phyloP scores from a whole-genome alignment of 306 rosid genomes.

The Adenanthera pavonina region DNA sequence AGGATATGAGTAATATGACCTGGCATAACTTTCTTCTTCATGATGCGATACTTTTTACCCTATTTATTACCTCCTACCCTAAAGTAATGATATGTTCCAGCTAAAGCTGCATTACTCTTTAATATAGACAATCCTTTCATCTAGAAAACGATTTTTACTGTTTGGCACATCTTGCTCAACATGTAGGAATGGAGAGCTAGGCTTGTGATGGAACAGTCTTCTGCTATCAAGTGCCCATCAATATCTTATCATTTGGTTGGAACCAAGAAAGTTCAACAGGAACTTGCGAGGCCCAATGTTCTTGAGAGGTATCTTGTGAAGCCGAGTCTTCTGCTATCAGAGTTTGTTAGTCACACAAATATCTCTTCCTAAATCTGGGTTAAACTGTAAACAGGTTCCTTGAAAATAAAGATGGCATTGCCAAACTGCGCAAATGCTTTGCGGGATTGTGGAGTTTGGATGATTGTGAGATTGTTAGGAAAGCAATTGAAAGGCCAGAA shows the following conservation, averaged over 20 bases:
- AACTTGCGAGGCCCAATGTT: conserved; percentile 86
- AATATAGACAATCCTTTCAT: neutral
- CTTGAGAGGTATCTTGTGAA: conserved; percentile 79
- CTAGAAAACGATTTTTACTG: neutral
- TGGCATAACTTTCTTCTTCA: conserved; percentile 4
- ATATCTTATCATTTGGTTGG: conserved; percentile 94
- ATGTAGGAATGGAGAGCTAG: conserved; percentile 94
- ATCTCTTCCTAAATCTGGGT: conserved; percentile 8
- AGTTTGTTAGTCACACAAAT: conserved; percentile 12
- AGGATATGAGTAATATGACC: neutral
- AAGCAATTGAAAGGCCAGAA: conserved; percentile 75
- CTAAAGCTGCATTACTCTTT: too few relatives aligned
- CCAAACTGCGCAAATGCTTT: conserved; percentile 81
- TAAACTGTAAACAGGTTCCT: conserved; percentile 68
- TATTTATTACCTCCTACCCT: conserved; percentile 14
- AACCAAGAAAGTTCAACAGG: conserved; percentile 94
- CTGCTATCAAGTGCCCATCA: conserved; percentile 94
- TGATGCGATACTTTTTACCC: conserved; percentile 3
- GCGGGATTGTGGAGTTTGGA: conserved; percentile 99
- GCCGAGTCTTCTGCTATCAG: neutral
- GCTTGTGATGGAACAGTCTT: conserved; percentile 86
- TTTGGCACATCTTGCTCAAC: neutral
- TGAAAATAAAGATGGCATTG: conserved; percentile 76
- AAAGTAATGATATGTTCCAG: conserved; percentile 3
- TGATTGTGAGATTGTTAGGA: conserved; percentile 61